These are phyloP conservation scores for Nicotiana obtusifolia DNA, from an alignment of 257 asterid species.

Conservation along the genomic window DNA sequence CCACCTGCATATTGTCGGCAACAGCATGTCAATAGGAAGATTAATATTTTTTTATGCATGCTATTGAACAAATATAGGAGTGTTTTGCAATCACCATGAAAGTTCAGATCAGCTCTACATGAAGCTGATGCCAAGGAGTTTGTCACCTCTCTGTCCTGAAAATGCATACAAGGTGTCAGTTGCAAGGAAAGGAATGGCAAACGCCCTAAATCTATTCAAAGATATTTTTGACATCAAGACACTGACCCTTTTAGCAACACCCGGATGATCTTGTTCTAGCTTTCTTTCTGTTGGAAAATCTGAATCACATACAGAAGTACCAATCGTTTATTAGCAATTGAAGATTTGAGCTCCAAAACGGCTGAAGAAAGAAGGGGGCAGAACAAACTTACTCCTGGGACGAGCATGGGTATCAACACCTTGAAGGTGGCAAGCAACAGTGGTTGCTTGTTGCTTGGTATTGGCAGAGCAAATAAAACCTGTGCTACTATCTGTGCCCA, in stretches of 20 bases:
- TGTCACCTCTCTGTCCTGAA: constrained; percentile 35
- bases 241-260: constrained; percentile 38
- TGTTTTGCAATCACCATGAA: constrained; percentile 42
- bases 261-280: constrained; percentile 18
- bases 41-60: background rate
- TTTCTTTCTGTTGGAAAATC: constrained; percentile 38
- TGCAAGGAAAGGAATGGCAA: background rate
- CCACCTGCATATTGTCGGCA: constrained; percentile 33
- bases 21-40: constrained; percentile 18
- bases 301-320: constrained; percentile 13
- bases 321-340: background rate
- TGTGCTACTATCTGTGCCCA: constrained; percentile 24
- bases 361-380: background rate
- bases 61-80: constrained; percentile 6
- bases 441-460: constrained; percentile 21
- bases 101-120: constrained; percentile 25
- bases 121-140: constrained; percentile 18
- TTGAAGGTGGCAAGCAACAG: constrained; percentile 24
- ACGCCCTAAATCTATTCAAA: background rate
- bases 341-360: background rate
- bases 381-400: constrained; percentile 43
- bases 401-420: constrained; percentile 21
- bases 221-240: constrained; percentile 14
- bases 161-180: constrained; percentile 6
- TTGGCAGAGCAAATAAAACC: constrained; percentile 24